Evolutionary conservation across 2,329 filamentous ascomycete genomes (phyloP).

Genomic region (Tolypocladium tundrense): DNA sequence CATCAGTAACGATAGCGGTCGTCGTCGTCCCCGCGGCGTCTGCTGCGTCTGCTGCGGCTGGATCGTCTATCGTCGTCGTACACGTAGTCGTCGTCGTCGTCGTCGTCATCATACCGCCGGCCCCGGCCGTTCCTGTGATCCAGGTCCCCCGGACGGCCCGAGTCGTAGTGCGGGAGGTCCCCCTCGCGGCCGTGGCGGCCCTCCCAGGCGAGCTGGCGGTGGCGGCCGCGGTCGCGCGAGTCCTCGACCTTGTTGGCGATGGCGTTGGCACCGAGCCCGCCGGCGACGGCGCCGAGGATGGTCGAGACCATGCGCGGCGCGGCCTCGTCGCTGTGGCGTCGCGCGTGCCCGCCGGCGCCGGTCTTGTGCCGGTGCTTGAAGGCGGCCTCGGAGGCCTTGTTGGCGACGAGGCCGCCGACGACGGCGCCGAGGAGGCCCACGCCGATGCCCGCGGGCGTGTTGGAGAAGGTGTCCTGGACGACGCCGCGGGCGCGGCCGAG

Average conservation of each 20-base stretch:
- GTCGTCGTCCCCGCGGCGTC: slow-evolving; percentile 14
- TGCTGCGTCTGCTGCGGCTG: slow-evolving; percentile 9
- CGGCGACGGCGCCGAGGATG: slow-evolving; percentile 43
- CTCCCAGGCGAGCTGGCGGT: slow-evolving; percentile 24
- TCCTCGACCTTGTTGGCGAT: slow-evolving; percentile 33
- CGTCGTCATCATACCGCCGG: slow-evolving; percentile 9
- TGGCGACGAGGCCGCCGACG: slow-evolving; percentile 42
- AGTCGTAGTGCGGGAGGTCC: slow-evolving; percentile 15
- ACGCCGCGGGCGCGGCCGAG: slow-evolving; percentile 28
- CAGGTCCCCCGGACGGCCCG: slow-evolving; percentile 5
- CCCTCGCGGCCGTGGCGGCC: slow-evolving; percentile 18
- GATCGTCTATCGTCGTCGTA: slow-evolving; percentile 16
- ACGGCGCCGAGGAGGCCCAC: slow-evolving; percentile 43
- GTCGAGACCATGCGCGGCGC: slow-evolving; percentile 33
- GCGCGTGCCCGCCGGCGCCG: slow-evolving; percentile 5
- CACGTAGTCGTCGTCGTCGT: slow-evolving; percentile 15
- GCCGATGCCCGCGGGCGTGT: slow-evolving; percentile 37
- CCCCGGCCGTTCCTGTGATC: slow-evolving; percentile 9
- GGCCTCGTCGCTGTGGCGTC: slow-evolving; percentile 16
- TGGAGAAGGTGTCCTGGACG: slow-evolving; percentile 36
- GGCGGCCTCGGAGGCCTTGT: slow-evolving; percentile 34
- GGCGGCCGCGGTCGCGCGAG: slow-evolving; percentile 20
- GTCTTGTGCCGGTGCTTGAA: slow-evolving; percentile 17
- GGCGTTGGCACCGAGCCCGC: slow-evolving; percentile 43
- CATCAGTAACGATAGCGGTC: slow-evolving; percentile 9